These are phyloP conservation scores for Naganishia liquefaciens DNA, from an alignment of 1,284 basidiomycete species.

Conservation along the genomic window DNA sequence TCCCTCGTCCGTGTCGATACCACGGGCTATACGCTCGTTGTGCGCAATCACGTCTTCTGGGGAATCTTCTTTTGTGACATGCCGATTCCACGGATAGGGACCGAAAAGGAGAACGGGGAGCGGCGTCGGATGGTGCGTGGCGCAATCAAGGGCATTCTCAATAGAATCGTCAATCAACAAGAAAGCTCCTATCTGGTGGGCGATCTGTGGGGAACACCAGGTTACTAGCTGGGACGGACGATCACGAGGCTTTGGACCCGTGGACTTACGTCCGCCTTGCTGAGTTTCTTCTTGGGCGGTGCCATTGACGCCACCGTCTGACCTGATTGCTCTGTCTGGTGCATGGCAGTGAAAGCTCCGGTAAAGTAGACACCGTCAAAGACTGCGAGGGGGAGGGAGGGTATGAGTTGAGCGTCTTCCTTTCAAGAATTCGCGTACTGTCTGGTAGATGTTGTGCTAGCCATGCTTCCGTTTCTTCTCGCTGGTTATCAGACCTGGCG, in stretches of 20 bases:
- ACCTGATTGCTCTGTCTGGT: slow-evolving; percentile 36
- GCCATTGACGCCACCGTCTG: slow-evolving; percentile 12
- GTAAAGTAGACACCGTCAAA: slow-evolving; percentile 73
- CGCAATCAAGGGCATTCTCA: slow-evolving; percentile 70
- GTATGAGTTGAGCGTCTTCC: too few relatives aligned
- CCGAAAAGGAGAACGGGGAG: slow-evolving; percentile 71
- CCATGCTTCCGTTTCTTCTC: slow-evolving; percentile 68
- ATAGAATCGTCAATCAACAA: slow-evolving; percentile 75
- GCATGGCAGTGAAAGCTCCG: slow-evolving; percentile 63
- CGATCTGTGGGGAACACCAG: slow-evolving; percentile 57
- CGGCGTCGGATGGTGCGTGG: slow-evolving; percentile 47
- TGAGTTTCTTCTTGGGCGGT: slow-evolving; percentile 56
- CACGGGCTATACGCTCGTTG: slow-evolving; percentile 55
- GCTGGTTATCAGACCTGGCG: slow-evolving; percentile 62
- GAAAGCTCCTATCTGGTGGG: slow-evolving; percentile 63
- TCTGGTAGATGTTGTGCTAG: slow-evolving; percentile 66
- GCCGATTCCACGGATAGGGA: slow-evolving; percentile 72
- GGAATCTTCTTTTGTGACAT: slow-evolving; percentile 50
- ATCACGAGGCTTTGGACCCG: neutral
- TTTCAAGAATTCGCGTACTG: slow-evolving; percentile 42
- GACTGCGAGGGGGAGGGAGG: slow-evolving; percentile 49
- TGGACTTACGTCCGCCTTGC: slow-evolving; percentile 66
- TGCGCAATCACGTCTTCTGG: slow-evolving; percentile 62
- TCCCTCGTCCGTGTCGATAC: slow-evolving; percentile 51
- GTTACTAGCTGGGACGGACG: too few relatives aligned